Evolutionary conservation across 129 eudicot genomes (phyloP), one percentile per base, ranked within the genome.

Genomic region (sunflower (Helianthus annuus)): DNA sequence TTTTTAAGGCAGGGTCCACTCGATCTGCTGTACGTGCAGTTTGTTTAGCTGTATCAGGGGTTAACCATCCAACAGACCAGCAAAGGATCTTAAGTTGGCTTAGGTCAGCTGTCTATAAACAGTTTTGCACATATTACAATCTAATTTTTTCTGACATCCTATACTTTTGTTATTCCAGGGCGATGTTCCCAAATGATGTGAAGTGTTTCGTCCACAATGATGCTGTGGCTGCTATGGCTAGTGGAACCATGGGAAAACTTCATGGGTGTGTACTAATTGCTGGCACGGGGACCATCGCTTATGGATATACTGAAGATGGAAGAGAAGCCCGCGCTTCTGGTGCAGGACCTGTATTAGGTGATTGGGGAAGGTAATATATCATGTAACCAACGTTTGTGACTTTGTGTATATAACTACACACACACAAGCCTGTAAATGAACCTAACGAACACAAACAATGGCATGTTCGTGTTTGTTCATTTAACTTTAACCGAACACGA

Each of bases 211-310:
- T 93, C 71, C 82, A 93, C 79, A 93, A 93, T 86, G 98, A 93
- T 87, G 96, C 98, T 59, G 97, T 90, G 72, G 98, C 98, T 72
- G 98, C 98, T 68, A 79, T 93, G 83, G 96, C 97, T 11, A 83
- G 98, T 90, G 98, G 98, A 67, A 93, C 98, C 17, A 83, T 89
- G 90, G 98, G 98, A 78, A 90, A 93, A 83, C 97, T 93, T 81
- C 98, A 93, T 72, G 98, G 98, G 49, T 93, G 98, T 75, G 98
- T 93, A 17, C 68, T 93, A 44, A 93, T 93, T 79, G 96, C 98
- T 73, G 98, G 98, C 17, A 93, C 98, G 32, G 98, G 98, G 16
- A 89, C 96, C 68, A 93, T 93, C 81, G 95, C 98, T 59, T 93
- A 93, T 75, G 98, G 97, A 39, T 87, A 83, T 56, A 85, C 91